Evolutionary conservation across 176 grass and related monocot genomes (phyloP).

Genomic region (Oryza glaberrima): DNA sequence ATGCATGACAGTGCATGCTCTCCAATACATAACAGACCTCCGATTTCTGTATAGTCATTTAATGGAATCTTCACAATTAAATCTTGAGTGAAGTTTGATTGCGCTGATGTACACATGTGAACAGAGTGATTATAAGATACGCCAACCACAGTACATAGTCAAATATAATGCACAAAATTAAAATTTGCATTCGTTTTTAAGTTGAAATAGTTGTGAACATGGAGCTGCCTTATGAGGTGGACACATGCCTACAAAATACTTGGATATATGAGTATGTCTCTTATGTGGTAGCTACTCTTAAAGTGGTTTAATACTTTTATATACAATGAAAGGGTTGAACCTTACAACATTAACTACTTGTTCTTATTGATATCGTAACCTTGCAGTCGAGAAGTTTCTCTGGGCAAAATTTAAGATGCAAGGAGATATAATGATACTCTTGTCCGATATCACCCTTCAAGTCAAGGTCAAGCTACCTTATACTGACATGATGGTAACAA

Average conservation of each 20-base stretch:
- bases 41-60: not conserved
- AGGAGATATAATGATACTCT: no score
- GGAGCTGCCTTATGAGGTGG: not conserved
- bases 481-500: no score
- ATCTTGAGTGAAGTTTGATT: not conserved
- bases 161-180: not conserved
- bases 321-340: no score
- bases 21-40: not conserved
- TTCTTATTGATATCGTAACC: no score
- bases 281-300: no score
- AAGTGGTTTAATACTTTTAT: no score
- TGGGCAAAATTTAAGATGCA: no score
- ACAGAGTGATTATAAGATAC: not conserved
- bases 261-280: not conserved
- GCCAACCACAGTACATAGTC: not conserved
- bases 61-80: constrained; percentile 2
- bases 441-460: no score
- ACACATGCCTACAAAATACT: not conserved
- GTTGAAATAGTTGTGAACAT: not conserved
- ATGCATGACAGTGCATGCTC: not conserved
- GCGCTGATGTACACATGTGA: not conserved
- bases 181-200: not conserved
- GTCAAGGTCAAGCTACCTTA: no score
- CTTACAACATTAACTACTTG: no score
- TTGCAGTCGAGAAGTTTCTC: no score